Percentiles rank a stretch among this genome's conserved stretches.
phyloP scores from a whole-genome alignment of 2,329 filamentous ascomycete species.

The Microdochium trichocladiopsis region DNA sequence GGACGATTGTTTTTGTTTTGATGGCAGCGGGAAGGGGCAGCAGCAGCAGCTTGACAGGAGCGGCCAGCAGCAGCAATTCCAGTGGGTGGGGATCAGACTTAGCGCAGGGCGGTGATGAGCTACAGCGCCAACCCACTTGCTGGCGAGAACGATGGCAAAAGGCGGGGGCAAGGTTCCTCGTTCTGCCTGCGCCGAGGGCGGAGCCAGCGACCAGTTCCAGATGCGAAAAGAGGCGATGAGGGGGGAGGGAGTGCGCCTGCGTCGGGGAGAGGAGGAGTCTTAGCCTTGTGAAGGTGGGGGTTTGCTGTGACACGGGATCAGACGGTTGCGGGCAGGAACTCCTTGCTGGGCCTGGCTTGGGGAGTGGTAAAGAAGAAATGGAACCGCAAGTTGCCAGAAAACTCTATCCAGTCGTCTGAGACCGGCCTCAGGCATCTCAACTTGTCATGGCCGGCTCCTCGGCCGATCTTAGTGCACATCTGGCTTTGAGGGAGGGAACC shows the following conservation, averaged over 20 bases:
- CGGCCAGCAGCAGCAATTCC: background rate
- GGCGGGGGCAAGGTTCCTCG: background rate
- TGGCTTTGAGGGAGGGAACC: too few species aligned
- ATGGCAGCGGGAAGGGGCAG: conserved; percentile 1
- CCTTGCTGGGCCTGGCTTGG: too few species aligned
- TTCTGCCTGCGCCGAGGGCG: background rate
- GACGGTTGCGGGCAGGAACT: too few species aligned
- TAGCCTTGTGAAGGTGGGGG: too few species aligned
- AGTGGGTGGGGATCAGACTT: background rate
- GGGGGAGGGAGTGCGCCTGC: too few species aligned
- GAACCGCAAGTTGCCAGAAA: background rate
- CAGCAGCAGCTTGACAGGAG: background rate
- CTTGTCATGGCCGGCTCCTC: too few species aligned
- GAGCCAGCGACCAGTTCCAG: background rate
- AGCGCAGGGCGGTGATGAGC: conserved; percentile 1
- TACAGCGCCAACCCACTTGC: background rate
- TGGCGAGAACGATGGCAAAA: background rate
- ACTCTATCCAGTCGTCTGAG: background rate
- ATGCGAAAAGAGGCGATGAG: background rate
- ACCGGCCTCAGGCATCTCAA: too few species aligned
- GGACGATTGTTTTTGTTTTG: conserved; percentile 17
- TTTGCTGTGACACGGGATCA: too few species aligned
- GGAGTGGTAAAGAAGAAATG: too few species aligned
- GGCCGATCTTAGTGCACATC: too few species aligned
- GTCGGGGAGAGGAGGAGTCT: too few species aligned